phyloP scores from a whole-genome alignment of 2,329 filamentous ascomycete species.

The Neospermospora avenae region DNA sequence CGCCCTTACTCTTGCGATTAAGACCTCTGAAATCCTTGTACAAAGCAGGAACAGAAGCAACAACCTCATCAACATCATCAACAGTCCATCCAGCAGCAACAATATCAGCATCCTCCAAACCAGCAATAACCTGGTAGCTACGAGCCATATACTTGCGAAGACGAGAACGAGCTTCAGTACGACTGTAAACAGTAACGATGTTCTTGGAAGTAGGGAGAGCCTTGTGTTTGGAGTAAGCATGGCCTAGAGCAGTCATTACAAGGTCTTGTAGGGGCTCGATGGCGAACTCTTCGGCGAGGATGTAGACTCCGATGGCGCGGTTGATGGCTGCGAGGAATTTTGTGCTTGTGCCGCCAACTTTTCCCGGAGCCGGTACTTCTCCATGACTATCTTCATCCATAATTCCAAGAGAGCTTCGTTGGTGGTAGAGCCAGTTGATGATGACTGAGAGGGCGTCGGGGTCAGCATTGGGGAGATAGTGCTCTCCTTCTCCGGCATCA shows the following conservation, averaged over 20 bases:
- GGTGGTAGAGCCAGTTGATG: slow-evolving; percentile 4
- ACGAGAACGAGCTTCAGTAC: background rate
- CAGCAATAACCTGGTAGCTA: background rate
- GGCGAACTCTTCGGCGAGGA: background rate
- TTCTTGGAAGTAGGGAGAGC: background rate
- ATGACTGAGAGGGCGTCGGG: background rate
- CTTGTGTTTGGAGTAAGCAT: background rate
- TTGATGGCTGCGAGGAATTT: background rate
- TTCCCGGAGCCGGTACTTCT: background rate
- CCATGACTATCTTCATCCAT: background rate
- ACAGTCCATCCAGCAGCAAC: background rate
- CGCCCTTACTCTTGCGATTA: slow-evolving; percentile 4
- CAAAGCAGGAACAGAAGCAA: background rate
- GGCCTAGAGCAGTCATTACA: background rate
- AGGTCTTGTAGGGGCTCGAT: background rate
- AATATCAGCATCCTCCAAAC: slow-evolving; percentile 3
- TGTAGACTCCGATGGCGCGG: background rate
- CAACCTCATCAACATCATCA: background rate
- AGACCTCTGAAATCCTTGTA: slow-evolving; percentile 7
- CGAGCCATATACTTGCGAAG: slow-evolving; percentile 11
- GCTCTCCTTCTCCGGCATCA: background rate
- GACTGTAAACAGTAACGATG: background rate
- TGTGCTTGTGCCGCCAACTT: no score
- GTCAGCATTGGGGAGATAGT: slow-evolving; percentile 1
- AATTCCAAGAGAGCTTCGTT: background rate